Evolutionary conservation across 352 stramenopile genomes (phyloP).

Genomic region (Globisporangium paddicum): DNA sequence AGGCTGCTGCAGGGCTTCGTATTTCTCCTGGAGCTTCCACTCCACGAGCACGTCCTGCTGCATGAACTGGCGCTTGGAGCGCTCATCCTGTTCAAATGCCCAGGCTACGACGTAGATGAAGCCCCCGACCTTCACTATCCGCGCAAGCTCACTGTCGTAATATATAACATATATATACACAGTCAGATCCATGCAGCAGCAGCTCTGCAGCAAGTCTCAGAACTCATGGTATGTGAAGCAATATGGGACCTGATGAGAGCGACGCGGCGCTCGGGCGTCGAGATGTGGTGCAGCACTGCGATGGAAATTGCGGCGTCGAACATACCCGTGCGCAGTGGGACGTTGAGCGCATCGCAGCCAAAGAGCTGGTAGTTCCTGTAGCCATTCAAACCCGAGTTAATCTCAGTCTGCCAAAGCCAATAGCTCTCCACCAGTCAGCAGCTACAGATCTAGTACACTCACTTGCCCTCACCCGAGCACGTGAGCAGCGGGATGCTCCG

Average conservation of each 20-base stretch:
- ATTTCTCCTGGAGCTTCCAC: conserved; percentile 87
- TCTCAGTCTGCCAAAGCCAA: too few relatives aligned
- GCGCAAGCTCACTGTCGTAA: conserved; percentile 49
- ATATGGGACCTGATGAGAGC: conserved; percentile 63
- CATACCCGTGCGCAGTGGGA: conserved; percentile 44
- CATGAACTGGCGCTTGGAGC: conserved; percentile 73
- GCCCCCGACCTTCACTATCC: conserved; percentile 55
- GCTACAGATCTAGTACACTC: not conserved
- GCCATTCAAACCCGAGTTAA: too few relatives aligned
- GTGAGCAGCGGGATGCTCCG: conserved; percentile 74
- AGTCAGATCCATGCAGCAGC: too few relatives aligned
- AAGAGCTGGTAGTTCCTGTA: conserved; percentile 54
- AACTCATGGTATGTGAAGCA: too few relatives aligned
- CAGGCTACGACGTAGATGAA: conserved; percentile 66
- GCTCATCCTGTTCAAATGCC: conserved; percentile 78
- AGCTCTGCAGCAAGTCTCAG: too few relatives aligned
- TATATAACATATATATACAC: not conserved
- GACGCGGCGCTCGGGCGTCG: conserved; percentile 61
- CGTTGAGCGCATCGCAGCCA: conserved; percentile 59
- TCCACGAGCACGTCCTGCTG: conserved; percentile 82
- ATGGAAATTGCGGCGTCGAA: conserved; percentile 85
- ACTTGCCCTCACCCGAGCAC: conserved; percentile 36
- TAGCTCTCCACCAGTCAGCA: not conserved
- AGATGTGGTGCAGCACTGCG: conserved; percentile 83
- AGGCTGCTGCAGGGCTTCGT: conserved; percentile 18